These are phyloP conservation scores for Exsudoporus floridanus DNA, from an alignment of 1,284 basidiomycete species.

Conservation along the genomic window DNA sequence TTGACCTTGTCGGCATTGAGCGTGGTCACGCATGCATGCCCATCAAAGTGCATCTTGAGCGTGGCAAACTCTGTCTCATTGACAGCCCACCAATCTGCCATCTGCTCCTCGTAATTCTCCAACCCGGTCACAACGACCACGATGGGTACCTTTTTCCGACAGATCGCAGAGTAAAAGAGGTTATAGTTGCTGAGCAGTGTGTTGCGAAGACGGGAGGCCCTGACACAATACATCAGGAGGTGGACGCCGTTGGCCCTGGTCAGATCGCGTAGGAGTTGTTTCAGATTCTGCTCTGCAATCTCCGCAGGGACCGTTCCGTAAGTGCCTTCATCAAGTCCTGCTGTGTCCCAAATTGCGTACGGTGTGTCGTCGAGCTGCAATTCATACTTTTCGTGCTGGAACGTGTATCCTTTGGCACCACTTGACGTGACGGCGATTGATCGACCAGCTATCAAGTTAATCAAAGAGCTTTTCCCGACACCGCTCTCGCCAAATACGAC, in stretches of 20 bases:
- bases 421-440: slow-evolving; percentile 31
- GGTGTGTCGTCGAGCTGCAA: slow-evolving; percentile 23
- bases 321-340: slow-evolving; percentile 33
- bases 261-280: slow-evolving; percentile 25
- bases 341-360: slow-evolving; percentile 31
- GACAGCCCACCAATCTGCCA: slow-evolving; percentile 33
- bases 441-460: slow-evolving; percentile 35
- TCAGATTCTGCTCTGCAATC: slow-evolving; percentile 29
- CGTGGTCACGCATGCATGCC: slow-evolving; percentile 32
- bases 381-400: slow-evolving; percentile 30
- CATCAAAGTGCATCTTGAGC: slow-evolving; percentile 33
- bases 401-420: slow-evolving; percentile 32
- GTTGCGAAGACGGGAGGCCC: slow-evolving; percentile 25
- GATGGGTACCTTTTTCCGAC: slow-evolving; percentile 34
- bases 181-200: slow-evolving; percentile 30
- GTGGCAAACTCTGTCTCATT: slow-evolving; percentile 25
- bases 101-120: slow-evolving; percentile 30
- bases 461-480: slow-evolving; percentile 33
- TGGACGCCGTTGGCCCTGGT: slow-evolving; percentile 27
- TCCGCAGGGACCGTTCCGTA: slow-evolving; percentile 31
- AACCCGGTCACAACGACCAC: slow-evolving; percentile 31
- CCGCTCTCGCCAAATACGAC: slow-evolving; percentile 32
- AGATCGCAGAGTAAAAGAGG: slow-evolving; percentile 36
- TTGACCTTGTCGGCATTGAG: slow-evolving; percentile 31
- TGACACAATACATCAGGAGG: slow-evolving; percentile 34